A percentile compares a stretch with the other conserved stretches of the same genome.
These are phyloP conservation scores for Penicillium cosmopolitanum DNA, from an alignment of 495 filamentous ascomycete genomes.

Conservation along the genomic window DNA sequence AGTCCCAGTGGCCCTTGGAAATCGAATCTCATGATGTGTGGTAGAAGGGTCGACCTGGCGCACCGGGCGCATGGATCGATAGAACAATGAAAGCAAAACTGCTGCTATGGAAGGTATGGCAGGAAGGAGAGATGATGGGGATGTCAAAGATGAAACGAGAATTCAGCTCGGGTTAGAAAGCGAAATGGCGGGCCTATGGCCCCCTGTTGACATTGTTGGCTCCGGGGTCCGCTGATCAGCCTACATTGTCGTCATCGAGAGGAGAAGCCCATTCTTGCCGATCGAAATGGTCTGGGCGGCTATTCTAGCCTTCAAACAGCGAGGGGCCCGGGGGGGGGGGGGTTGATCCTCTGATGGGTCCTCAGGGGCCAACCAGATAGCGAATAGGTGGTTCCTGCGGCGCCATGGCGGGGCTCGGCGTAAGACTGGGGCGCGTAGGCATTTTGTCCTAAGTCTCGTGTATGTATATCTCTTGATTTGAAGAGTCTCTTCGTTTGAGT, in stretches of 20 bases:
- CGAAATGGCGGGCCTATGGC: background rate
- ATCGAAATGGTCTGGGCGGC: background rate
- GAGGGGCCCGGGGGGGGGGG: background rate
- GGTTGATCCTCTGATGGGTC: background rate
- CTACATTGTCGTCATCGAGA: slow-evolving; percentile 14
- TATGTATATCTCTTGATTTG: too few relatives aligned
- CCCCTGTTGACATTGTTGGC: background rate
- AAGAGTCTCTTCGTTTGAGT: too few relatives aligned
- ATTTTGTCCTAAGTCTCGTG: too few relatives aligned
- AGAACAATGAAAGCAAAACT: background rate
- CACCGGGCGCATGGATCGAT: slow-evolving; percentile 10
- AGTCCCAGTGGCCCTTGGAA: slow-evolving; percentile 27
- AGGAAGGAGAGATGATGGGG: background rate
- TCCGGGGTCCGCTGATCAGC: slow-evolving; percentile 10
- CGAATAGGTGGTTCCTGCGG: background rate
- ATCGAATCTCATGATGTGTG: slow-evolving; percentile 30
- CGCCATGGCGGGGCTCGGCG: slow-evolving; percentile 8
- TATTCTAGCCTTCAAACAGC: background rate
- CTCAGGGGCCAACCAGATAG: background rate
- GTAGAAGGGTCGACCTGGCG: slow-evolving; percentile 1
- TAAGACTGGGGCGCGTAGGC: slow-evolving; percentile 3
- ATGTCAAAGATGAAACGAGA: slow-evolving; percentile 1
- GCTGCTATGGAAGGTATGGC: background rate
- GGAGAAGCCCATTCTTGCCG: slow-evolving; percentile 3
- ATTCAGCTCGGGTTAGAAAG: background rate